Evolutionary conservation across 305 asterid species (phyloP).

Genomic region (Fraxinus albicans): DNA sequence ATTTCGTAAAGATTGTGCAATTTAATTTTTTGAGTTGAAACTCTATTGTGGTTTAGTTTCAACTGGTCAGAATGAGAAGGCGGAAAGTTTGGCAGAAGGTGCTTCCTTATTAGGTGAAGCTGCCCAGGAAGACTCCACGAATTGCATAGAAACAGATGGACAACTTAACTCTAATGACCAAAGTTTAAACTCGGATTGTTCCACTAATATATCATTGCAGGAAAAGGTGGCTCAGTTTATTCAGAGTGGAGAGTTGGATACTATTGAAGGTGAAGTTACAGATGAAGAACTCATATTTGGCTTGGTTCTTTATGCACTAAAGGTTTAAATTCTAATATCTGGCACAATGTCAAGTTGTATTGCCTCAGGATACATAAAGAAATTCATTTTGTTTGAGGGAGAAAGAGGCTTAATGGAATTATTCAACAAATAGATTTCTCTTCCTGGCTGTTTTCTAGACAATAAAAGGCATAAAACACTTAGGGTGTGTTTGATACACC

Average conservation of each 20-base stretch:
- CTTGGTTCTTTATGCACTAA: neutral
- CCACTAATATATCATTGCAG: slow-evolving; percentile 45
- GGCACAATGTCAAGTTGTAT: neutral
- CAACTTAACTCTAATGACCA: slow-evolving; percentile 26
- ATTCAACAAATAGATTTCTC: neutral
- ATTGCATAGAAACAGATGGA: slow-evolving; percentile 24
- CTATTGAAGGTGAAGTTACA: slow-evolving; percentile 51
- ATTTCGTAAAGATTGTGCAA: neutral
- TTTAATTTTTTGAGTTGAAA: slow-evolving; percentile 24
- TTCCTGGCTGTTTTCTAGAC: neutral
- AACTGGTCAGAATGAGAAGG: slow-evolving; percentile 66
- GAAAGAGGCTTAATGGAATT: neutral
- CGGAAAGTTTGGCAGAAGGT: slow-evolving; percentile 34
- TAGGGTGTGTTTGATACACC: too few species aligned
- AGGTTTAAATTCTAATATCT: neutral
- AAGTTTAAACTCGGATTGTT: slow-evolving; percentile 25
- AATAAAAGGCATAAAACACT: neutral
- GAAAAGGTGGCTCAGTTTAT: slow-evolving; percentile 73
- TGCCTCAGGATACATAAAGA: neutral
- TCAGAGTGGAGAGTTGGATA: slow-evolving; percentile 65
- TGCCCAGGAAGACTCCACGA: neutral
- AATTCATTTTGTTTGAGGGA: neutral
- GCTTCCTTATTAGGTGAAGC: slow-evolving; percentile 32
- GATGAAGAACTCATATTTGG: neutral
- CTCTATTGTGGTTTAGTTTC: slow-evolving; percentile 28